Percentiles rank a stretch among this genome's conserved stretches.
phyloP scores from a whole-genome alignment of 2,329 filamentous ascomycete genomes.

The Alternaria dauci region DNA sequence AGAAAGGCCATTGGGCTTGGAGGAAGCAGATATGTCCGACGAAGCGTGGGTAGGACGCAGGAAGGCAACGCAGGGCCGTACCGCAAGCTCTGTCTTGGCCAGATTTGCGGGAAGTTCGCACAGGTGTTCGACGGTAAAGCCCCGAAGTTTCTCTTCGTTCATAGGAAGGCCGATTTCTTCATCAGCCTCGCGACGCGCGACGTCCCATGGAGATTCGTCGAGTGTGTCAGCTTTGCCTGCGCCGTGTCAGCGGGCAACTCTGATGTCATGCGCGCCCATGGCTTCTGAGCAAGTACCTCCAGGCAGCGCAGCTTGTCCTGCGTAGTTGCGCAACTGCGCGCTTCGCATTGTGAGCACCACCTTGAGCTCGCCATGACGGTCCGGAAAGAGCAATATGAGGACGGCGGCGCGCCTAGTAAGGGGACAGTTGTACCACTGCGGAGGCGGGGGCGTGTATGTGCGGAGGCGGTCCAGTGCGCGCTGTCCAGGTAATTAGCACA shows the following conservation, averaged over 20 bases:
- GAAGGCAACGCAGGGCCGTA: conserved; percentile 65
- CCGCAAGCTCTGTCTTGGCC: conserved; percentile 60
- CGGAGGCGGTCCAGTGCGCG: conserved; percentile 65
- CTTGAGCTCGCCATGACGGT: conserved; percentile 78
- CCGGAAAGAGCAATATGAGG: conserved; percentile 85
- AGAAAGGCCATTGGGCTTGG: conserved; percentile 12
- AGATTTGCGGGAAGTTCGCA: conserved; percentile 75
- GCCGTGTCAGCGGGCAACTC: conserved; percentile 4
- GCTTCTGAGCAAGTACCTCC: conserved; percentile 66
- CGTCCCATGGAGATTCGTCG: conserved; percentile 72
- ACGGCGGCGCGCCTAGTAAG: conserved; percentile 80
- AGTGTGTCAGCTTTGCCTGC: conserved; percentile 64
- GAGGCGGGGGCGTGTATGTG: conserved; percentile 64
- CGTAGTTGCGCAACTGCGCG: conserved; percentile 66
- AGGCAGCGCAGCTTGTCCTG: conserved; percentile 83
- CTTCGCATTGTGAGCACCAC: conserved; percentile 70
- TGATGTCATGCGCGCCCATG: not conserved
- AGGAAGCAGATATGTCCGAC: conserved; percentile 10
- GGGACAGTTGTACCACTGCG: conserved; percentile 65
- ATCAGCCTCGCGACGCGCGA: conserved; percentile 86
- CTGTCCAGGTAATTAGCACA: conserved; percentile 31
- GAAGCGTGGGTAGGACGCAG: conserved; percentile 57
- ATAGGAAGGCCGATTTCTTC: conserved; percentile 92
- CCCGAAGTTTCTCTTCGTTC: conserved; percentile 70
- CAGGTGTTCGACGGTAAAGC: conserved; percentile 86